Evolutionary conservation across 148 eudicot species (phyloP).

Genomic region (Selenicereus undatus): DNA sequence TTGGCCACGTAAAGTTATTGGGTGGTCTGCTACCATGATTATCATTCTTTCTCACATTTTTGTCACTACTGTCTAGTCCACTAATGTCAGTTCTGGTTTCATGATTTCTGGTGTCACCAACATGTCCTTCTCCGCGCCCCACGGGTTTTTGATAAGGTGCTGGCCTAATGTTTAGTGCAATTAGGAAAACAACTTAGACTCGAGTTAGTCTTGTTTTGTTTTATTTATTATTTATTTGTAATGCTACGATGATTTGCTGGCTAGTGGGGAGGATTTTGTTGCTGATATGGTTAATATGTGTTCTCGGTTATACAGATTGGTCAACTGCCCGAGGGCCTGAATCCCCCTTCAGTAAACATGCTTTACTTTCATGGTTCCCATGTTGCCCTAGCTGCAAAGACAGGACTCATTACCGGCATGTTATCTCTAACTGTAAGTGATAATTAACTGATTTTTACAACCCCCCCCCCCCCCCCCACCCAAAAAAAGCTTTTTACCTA

Average conservation of each 20-base stretch:
- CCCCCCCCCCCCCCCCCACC: too few relatives aligned
- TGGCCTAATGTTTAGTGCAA: background rate
- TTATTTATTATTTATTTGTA: too few relatives aligned
- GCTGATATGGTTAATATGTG: background rate
- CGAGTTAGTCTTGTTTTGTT: background rate
- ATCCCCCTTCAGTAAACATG: conserved; percentile 82
- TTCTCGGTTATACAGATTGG: conserved; percentile 56
- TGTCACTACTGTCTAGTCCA: conserved; percentile 15
- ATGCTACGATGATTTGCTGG: too few relatives aligned
- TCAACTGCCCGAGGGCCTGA: conserved; percentile 65
- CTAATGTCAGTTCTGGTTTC: conserved; percentile 19
- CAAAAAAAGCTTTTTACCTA: background rate
- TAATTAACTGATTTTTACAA: background rate
- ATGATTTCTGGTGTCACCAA: background rate
- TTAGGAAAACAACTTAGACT: background rate
- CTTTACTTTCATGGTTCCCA: conserved; percentile 48
- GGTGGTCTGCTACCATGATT: conserved; percentile 31
- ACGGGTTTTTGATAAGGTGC: background rate
- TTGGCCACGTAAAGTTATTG: conserved; percentile 27
- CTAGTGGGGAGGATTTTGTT: background rate
- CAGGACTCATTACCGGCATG: conserved; percentile 82
- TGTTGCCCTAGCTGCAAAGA: conserved; percentile 63
- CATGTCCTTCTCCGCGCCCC: background rate
- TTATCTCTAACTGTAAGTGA: conserved; percentile 76
- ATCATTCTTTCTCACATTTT: conserved; percentile 5